Evolutionary conservation across 208 protist genomes (phyloP), one percentile per base, ranked within the genome.

Genomic region (Crithidia bombi): DNA sequence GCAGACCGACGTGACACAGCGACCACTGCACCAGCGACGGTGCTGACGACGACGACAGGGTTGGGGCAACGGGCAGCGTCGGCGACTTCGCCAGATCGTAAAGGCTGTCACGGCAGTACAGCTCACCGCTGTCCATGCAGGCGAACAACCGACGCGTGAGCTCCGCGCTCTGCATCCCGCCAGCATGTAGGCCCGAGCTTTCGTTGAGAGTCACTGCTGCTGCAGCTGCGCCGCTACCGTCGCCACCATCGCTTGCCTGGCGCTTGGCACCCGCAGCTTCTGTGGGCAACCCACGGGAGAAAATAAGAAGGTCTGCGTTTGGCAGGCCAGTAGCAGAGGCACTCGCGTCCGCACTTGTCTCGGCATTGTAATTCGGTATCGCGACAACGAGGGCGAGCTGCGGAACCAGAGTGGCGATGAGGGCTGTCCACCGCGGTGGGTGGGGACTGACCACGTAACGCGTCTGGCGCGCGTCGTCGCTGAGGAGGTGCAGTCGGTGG

Each of bases 51-150:
- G 15, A 14, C 12, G 25, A 30, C 21, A 12, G 15, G 43, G 39
- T 4, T 26, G 49, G 6, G 15, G 36, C 23, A 36, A 46, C 4
- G 4, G 43, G 25, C 12, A 39, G 46, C 47, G 39, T 23, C 30
- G 65, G 12, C 36, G 17, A 19, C 4, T 47, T 9, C n/a, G 57
- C 39, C 21, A 91, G 65, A 52, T 91, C 59, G 68, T 82, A 85
- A 43, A 72, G 57, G 9, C 28, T 41, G 38, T 91, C 86, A 7
- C 86, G 86, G 46, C 85, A 87, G 41, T 88, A 91, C 23, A 84
- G 57, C 10, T 75, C 43, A 25, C 78, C 76, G 25, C 77, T 57
- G 2, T 81, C 66, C 51, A 87, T 46, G 19, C 71, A 36, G 15
- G 46, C 30, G 10, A 58, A n/a, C 36, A 69, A 43, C 12, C 33